A percentile compares a stretch with the other conserved stretches of the same genome.
These are phyloP conservation scores for Candida tallmaniae DNA, from an alignment of 805 yeast genomes.

Conservation along the genomic window DNA sequence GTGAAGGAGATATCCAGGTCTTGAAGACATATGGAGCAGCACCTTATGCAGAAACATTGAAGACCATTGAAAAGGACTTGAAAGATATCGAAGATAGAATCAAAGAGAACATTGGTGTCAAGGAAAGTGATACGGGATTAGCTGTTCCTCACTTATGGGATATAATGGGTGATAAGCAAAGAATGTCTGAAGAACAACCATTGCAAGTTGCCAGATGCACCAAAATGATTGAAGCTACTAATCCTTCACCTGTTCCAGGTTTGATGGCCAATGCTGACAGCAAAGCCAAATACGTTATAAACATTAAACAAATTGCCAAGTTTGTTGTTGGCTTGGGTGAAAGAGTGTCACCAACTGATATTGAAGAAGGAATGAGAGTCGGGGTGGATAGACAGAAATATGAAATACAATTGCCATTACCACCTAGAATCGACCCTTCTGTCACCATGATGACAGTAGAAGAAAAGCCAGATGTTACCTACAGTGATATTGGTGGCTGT, in stretches of 20 bases:
- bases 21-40: constrained; percentile 97
- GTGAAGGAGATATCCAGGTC: constrained; percentile 97
- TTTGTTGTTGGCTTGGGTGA: constrained; percentile 96
- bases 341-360: constrained; percentile 96
- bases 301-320: constrained; percentile 94
- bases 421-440: constrained; percentile 95
- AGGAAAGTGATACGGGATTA: constrained; percentile 96
- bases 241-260: constrained; percentile 30
- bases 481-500: constrained; percentile 97
- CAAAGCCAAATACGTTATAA: constrained; percentile 89
- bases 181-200: constrained; percentile 92
- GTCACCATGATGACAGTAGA: constrained; percentile 99
- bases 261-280: constrained; percentile 62
- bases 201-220: constrained; percentile 98
- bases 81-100: constrained; percentile 80
- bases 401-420: constrained; percentile 94
- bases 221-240: constrained; percentile 74
- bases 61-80: constrained; percentile 81
- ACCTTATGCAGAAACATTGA: constrained; percentile 81
- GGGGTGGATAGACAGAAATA: constrained; percentile 98
- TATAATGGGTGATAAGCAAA: constrained; percentile 89
- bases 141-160: constrained; percentile 98
- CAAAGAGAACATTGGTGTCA: constrained; percentile 90
- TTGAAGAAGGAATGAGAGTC: constrained; percentile 99
- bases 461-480: constrained; percentile 98